Evolutionary conservation across 2,329 filamentous ascomycete species (phyloP).

Genomic region (Ascochyta rabiei): DNA sequence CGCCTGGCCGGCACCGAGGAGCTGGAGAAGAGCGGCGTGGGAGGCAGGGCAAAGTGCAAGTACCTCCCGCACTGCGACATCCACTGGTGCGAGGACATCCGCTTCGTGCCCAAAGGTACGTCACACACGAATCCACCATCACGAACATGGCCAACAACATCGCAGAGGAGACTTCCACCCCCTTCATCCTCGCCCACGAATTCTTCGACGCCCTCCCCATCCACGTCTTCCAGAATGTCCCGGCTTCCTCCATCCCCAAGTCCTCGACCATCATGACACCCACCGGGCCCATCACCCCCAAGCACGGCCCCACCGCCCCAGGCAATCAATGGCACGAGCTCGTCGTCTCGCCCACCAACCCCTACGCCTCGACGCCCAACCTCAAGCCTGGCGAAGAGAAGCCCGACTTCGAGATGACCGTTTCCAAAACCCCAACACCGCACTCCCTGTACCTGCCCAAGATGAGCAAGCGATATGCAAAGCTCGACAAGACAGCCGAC

Average conservation of each 20-base stretch:
- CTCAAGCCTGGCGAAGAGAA: conserved; percentile 31
- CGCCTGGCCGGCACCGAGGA: conserved; percentile 77
- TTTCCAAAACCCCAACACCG: conserved; percentile 76
- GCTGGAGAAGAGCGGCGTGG: conserved; percentile 73
- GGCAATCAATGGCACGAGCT: conserved; percentile 53
- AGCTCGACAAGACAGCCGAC: conserved; percentile 69
- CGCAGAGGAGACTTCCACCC: conserved; percentile 70
- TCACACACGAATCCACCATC: neutral
- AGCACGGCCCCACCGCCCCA: conserved; percentile 43
- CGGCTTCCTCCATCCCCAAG: conserved; percentile 48
- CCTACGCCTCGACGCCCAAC: conserved; percentile 36
- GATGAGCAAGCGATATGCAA: conserved; percentile 77
- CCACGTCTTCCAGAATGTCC: conserved; percentile 85
- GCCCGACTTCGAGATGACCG: conserved; percentile 86
- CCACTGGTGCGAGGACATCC: conserved; percentile 88
- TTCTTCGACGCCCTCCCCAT: conserved; percentile 99
- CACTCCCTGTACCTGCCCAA: conserved; percentile 86
- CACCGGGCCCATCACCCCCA: conserved; percentile 55
- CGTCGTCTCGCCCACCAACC: conserved; percentile 49
- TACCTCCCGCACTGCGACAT: conserved; percentile 73
- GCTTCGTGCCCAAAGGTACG: conserved; percentile 75
- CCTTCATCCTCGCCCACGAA: conserved; percentile 95
- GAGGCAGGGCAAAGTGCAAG: conserved; percentile 76
- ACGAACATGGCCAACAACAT: conserved; percentile 20
- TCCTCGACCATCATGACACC: conserved; percentile 55